phyloP scores from a whole-genome alignment of 768 basidiomycete genomes.

The Phaeotremella fagi region DNA sequence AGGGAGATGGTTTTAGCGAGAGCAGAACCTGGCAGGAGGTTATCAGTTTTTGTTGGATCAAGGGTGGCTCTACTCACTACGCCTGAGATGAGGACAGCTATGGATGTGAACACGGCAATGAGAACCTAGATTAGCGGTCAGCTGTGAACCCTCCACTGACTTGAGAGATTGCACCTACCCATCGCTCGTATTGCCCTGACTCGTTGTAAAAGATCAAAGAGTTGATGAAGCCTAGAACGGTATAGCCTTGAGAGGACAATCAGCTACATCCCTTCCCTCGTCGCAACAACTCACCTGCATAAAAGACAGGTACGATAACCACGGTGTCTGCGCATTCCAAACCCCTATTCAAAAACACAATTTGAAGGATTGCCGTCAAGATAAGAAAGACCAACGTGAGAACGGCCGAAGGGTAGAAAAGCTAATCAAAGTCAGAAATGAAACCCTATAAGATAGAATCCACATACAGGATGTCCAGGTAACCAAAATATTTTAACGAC shows the following conservation, averaged over 20 bases:
- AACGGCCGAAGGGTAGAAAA: constrained; percentile 73
- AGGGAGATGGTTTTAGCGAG: constrained; percentile 62
- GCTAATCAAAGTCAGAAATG: constrained; percentile 64
- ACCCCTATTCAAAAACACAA: constrained; percentile 84
- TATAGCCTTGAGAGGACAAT: constrained; percentile 23
- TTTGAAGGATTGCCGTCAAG: constrained; percentile 78
- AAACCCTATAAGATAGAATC: neutral
- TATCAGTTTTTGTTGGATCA: neutral
- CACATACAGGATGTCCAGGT: constrained; percentile 36
- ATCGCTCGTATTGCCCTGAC: constrained; percentile 76
- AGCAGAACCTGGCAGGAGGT: constrained; percentile 56
- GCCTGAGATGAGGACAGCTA: constrained; percentile 77
- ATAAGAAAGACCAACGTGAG: constrained; percentile 61
- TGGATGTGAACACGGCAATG: constrained; percentile 80
- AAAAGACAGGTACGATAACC: constrained; percentile 88
- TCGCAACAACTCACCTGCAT: constrained; percentile 57
- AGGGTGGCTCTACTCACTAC: constrained; percentile 56
- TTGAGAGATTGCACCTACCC: constrained; percentile 53
- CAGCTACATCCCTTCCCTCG: neutral
- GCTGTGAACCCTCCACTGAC: neutral
- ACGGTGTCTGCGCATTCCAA: constrained; percentile 69
- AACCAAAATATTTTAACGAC: constrained; percentile 45
- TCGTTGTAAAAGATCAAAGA: constrained; percentile 74
- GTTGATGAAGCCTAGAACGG: constrained; percentile 55
- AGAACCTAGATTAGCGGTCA: constrained; percentile 50